These are phyloP conservation scores for Ascochyta fabae DNA, from an alignment of 2,329 filamentous ascomycete genomes.

Conservation along the genomic window DNA sequence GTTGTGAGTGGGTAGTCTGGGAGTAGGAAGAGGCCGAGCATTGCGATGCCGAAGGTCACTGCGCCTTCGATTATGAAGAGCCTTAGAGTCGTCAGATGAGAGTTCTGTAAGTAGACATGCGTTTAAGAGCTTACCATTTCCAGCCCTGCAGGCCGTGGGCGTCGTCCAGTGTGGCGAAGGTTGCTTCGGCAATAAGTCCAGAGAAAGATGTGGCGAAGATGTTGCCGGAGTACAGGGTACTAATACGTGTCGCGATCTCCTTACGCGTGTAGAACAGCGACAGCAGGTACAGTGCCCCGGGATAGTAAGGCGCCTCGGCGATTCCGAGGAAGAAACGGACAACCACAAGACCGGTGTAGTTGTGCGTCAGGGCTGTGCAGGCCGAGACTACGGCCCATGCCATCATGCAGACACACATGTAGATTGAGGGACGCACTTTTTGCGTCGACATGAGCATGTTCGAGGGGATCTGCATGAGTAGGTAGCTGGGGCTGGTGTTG, in stretches of 20 bases:
- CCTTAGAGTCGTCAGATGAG: neutral
- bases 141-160: constrained; percentile 23
- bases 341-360: constrained; percentile 39
- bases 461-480: constrained; percentile 47
- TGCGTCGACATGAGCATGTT: constrained; percentile 52
- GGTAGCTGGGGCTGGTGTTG: constrained; percentile 14
- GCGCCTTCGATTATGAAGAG: constrained; percentile 35
- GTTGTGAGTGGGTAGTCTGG: constrained; percentile 49
- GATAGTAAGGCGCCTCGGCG: constrained; percentile 57
- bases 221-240: constrained; percentile 17
- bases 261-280: constrained; percentile 69
- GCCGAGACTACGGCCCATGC: constrained; percentile 43
- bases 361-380: constrained; percentile 33
- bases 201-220: constrained; percentile 23
- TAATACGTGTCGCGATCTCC: constrained; percentile 37
- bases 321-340: constrained; percentile 41
- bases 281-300: constrained; percentile 66
- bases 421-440: constrained; percentile 42
- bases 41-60: constrained; percentile 36
- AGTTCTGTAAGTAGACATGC: no score
- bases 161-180: constrained; percentile 23
- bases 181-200: constrained; percentile 24
- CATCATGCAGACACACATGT: constrained; percentile 40
- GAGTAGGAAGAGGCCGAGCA: constrained; percentile 49
- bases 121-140: constrained; percentile 13